Evolutionary conservation across 2,329 filamentous ascomycete species (phyloP).

Genomic region (Verticillium zaregamsianum): DNA sequence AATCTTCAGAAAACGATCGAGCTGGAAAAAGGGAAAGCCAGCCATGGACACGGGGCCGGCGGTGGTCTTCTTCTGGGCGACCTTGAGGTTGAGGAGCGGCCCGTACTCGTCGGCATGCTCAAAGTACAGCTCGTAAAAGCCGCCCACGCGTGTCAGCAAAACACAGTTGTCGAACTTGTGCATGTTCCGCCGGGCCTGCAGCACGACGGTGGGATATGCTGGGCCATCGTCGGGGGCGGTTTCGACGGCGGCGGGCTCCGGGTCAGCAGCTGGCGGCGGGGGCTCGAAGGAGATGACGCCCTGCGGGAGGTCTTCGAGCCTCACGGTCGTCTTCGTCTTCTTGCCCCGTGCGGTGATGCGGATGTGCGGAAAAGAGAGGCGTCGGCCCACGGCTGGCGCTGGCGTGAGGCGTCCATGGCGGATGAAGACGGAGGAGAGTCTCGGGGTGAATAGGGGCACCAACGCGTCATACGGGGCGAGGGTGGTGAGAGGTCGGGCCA

Average conservation of each 20-base stretch:
- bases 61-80: slow-evolving; percentile 70
- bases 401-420: slow-evolving; percentile 4
- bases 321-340: slow-evolving; percentile 51
- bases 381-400: neutral
- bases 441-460: slow-evolving; percentile 1
- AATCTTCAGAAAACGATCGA: slow-evolving; percentile 89
- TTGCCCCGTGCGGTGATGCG: slow-evolving; percentile 36
- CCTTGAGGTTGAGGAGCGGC: slow-evolving; percentile 81
- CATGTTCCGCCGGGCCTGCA: slow-evolving; percentile 87
- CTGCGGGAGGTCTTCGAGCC: slow-evolving; percentile 54
- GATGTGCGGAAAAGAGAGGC: neutral
- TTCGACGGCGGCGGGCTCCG: slow-evolving; percentile 10
- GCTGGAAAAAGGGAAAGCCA: slow-evolving; percentile 88
- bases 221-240: slow-evolving; percentile 44
- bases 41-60: slow-evolving; percentile 83
- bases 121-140: slow-evolving; percentile 98
- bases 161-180: slow-evolving; percentile 87
- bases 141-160: slow-evolving; percentile 83
- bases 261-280: neutral
- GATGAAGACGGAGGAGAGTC: slow-evolving; percentile 4
- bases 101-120: slow-evolving; percentile 89
- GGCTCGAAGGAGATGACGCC: slow-evolving; percentile 37
- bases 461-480: slow-evolving; percentile 9
- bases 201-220: slow-evolving; percentile 79
- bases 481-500: slow-evolving; percentile 10